Evolutionary conservation across 202 grass and related monocot species (phyloP).

Genomic region (Zoysia matrella): DNA sequence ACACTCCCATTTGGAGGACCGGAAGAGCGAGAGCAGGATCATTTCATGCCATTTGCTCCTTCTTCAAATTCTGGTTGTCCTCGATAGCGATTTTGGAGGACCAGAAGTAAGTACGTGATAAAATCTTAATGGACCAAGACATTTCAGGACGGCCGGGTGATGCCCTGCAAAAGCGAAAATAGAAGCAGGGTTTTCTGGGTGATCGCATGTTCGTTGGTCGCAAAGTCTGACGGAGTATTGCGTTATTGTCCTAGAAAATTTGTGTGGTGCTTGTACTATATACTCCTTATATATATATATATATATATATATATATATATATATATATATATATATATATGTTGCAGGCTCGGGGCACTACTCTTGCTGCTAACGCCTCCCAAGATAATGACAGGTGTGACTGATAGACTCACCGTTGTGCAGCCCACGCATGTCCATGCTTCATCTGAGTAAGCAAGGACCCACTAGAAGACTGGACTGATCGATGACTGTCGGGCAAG

Average conservation of each 20-base stretch:
- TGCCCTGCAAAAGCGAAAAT: slow-evolving; percentile 31
- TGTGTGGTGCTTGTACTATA: not conserved
- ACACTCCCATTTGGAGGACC: slow-evolving; percentile 49
- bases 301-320: no score
- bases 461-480: no score
- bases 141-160: not conserved
- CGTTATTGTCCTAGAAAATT: not conserved
- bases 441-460: no score
- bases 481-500: no score
- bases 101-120: no score
- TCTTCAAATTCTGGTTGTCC: not conserved
- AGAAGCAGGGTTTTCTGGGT: slow-evolving; percentile 40
- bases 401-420: no score
- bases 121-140: no score
- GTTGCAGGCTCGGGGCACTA: no score
- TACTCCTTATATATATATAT: not conserved
- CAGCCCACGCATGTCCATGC: no score
- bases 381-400: no score
- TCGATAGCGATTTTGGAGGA: not conserved
- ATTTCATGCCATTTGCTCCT: not conserved
- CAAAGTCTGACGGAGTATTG: slow-evolving; percentile 6
- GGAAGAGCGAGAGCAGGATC: slow-evolving; percentile 2
- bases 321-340: no score
- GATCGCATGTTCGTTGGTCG: not conserved
- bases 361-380: no score